A percentile compares a stretch with the other conserved stretches of the same genome.
These are phyloP conservation scores for Candida nitratophila DNA, from an alignment of 805 yeast species.

Conservation along the genomic window DNA sequence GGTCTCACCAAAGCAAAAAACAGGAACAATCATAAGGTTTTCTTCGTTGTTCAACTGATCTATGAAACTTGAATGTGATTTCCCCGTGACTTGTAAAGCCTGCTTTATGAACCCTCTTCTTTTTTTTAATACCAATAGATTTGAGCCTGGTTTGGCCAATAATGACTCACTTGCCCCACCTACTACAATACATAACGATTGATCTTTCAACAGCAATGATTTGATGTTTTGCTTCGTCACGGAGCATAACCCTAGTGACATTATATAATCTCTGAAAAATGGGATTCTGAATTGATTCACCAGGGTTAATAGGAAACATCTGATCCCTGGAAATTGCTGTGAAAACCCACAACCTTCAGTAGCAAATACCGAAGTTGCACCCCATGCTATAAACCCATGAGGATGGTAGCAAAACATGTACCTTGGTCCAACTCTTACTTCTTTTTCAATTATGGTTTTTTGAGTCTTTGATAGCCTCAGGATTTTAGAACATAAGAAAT, in stretches of 20 bases:
- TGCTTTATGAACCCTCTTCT: conserved; percentile 86
- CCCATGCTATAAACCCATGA: conserved; percentile 92
- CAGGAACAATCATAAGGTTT: conserved; percentile 76
- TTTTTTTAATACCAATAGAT: conserved; percentile 63
- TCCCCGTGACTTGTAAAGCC: conserved; percentile 53
- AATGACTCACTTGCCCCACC: conserved; percentile 96
- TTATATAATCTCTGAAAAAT: conserved; percentile 75
- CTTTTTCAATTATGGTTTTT: conserved; percentile 9
- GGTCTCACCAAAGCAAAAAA: conserved; percentile 87
- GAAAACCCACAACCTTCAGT: conserved; percentile 75
- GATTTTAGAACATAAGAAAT: conserved; percentile 1
- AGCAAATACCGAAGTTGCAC: conserved; percentile 77
- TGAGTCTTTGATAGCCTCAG: background rate
- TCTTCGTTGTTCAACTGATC: conserved; percentile 28
- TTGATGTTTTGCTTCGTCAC: conserved; percentile 71
- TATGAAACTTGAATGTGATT: conserved; percentile 3
- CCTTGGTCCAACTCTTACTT: conserved; percentile 51
- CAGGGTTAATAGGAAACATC: conserved; percentile 69
- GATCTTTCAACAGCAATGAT: conserved; percentile 53
- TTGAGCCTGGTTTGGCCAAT: conserved; percentile 52
- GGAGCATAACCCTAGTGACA: conserved; percentile 76
- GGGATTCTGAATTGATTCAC: conserved; percentile 81
- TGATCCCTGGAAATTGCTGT: conserved; percentile 75
- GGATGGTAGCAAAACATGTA: conserved; percentile 94
- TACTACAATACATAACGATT: conserved; percentile 81